Conservation (phyloP, 2,329 filamentous ascomycete genomes). For the Phoma sp. region DNA sequence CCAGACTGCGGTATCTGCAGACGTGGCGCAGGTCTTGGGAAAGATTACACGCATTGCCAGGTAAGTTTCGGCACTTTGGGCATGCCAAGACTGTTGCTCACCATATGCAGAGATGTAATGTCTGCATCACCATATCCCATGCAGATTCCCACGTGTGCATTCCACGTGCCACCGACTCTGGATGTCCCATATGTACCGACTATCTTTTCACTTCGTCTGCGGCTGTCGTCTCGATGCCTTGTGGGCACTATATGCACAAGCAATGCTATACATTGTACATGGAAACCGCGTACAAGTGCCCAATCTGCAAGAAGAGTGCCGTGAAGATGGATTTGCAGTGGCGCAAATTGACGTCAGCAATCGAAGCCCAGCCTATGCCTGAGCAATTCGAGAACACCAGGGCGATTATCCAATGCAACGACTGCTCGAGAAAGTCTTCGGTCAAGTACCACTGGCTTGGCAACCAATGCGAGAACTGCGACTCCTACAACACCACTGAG, state of each 20-base stretch:
- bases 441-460: constrained; percentile 95
- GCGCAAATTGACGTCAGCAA: constrained; percentile 85
- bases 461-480: constrained; percentile 77
- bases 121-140: constrained; percentile 90
- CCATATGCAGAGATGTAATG: constrained; percentile 68
- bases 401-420: constrained; percentile 90
- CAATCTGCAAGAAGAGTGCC: constrained; percentile 95
- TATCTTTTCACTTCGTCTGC: constrained; percentile 94
- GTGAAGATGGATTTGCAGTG: constrained; percentile 97
- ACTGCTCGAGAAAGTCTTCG: constrained; percentile 87
- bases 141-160: constrained; percentile 90
- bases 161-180: constrained; percentile 90
- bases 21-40: constrained; percentile 87
- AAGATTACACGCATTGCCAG: constrained; percentile 99
- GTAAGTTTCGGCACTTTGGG: constrained; percentile 55
- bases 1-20: constrained; percentile 95
- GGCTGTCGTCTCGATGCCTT: constrained; percentile 91
- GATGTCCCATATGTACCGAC: constrained; percentile 96
- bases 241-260: constrained; percentile 94
- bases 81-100: constrained; percentile 17
- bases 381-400: constrained; percentile 78
- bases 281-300: constrained; percentile 91
- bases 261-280: constrained; percentile 89
- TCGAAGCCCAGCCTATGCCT: constrained; percentile 91
- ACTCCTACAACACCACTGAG: constrained; percentile 61